A percentile compares a stretch with the other conserved stretches of the same genome.
phyloP scores from a whole-genome alignment of 345 rosid species.

The Salix suchowensis region DNA sequence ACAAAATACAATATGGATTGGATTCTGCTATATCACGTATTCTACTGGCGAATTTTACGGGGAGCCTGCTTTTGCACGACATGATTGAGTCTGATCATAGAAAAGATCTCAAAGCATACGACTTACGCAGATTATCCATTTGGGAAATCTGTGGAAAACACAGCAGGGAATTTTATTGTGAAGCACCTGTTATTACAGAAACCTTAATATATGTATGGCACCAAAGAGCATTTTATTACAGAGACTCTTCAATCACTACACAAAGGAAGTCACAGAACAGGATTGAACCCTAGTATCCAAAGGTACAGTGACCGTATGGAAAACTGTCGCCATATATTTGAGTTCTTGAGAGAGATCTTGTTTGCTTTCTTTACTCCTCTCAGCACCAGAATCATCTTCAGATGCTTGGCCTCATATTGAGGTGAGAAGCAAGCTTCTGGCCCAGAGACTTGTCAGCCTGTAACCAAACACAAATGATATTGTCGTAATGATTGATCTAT shows the following conservation, averaged over 20 bases:
- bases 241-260: background rate
- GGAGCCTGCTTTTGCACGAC: too few relatives aligned
- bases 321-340: background rate
- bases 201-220: background rate
- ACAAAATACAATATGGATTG: too few relatives aligned
- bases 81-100: too few relatives aligned
- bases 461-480: background rate
- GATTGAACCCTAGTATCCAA: background rate
- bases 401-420: conserved; percentile 63
- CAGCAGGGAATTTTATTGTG: too few relatives aligned
- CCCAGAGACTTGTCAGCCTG: conserved; percentile 72
- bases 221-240: background rate
- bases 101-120: too few relatives aligned
- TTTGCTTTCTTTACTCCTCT: background rate
- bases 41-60: too few relatives aligned
- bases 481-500: too few relatives aligned
- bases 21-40: too few relatives aligned
- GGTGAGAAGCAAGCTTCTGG: conserved; percentile 73
- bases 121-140: too few relatives aligned
- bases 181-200: background rate
- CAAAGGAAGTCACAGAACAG: background rate
- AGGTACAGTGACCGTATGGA: background rate
- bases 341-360: background rate
- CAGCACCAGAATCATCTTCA: conserved; percentile 29
- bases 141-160: too few relatives aligned